Base-by-base conservation (phyloP, 2,329 filamentous ascomycete species). In the Fusarium sublunatum region DNA sequence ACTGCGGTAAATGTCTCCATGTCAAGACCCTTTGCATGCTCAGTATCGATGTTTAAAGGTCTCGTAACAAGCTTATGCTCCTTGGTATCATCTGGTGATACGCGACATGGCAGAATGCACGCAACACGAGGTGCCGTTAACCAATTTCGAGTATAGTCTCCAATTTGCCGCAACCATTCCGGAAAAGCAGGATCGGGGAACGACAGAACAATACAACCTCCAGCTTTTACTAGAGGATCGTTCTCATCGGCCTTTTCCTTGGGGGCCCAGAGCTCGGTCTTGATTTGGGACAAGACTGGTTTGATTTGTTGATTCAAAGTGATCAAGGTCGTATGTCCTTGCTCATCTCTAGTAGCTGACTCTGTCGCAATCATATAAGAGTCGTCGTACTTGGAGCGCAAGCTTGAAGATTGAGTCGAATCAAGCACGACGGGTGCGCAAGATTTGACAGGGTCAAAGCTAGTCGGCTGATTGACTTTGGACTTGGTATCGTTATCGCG, bases 241-340 rank as follows among this genome's bases (percentile, higher is more conserved):
- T 3, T 43, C 0, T 26, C 5, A 2, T 32, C 25, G 0, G 25
- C 28, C 3, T 55, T 7, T 7, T 22, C 3, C 1, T 25, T 48
- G 0, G 57, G 57, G 5, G 48, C 24, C 57, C 55, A 60, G 3
- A 60, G 4, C 10, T 60, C 57, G 1, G 48, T 36, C 13, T 47
- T 48, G 7, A 60, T 31, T 4, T 31, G 29, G 0, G 28, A 43
- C 9, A 60, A 31, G 9, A 22, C 28, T 0, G 28, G 28, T 0
- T 48, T 60, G 0, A 22, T 8, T 19, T 35, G 41, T 1, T 31
- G 31, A 1, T 28, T 32, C 1, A 60, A 7, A 2, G 55, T 22
- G 1, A 19, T 42, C 57, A 48, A 60, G 1, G 35, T 48, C 0
- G 38, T 8, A 2, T 39, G 39, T 5, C 48, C 57, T 0, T 55